These are phyloP conservation scores for Rostrohypoxylon terebratum DNA, from an alignment of 495 filamentous ascomycete species.

Conservation along the genomic window DNA sequence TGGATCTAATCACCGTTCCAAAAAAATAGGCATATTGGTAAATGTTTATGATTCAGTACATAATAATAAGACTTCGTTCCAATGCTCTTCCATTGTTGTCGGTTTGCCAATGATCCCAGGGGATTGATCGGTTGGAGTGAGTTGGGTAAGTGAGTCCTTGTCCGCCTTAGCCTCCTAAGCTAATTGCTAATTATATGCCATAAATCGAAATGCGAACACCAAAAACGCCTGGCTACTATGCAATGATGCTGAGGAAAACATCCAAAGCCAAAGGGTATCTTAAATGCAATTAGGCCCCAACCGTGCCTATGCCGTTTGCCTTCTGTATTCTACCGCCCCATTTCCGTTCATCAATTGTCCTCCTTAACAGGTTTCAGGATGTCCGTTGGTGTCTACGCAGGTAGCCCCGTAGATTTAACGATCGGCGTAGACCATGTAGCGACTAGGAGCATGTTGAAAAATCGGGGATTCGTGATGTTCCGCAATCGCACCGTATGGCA, in stretches of 20 bases:
- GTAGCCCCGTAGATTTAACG: constrained; percentile 22
- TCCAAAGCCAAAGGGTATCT: constrained; percentile 38
- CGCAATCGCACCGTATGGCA: constrained; percentile 31
- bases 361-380: neutral
- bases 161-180: constrained; percentile 14
- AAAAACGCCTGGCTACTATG: constrained; percentile 40
- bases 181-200: constrained; percentile 4
- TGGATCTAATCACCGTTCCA: neutral
- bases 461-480: constrained; percentile 24
- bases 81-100: neutral
- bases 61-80: neutral
- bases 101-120: neutral
- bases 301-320: constrained; percentile 12
- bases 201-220: constrained; percentile 24
- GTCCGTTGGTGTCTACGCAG: neutral
- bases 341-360: neutral
- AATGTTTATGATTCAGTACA: neutral
- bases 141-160: neutral
- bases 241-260: constrained; percentile 22
- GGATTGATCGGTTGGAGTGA: neutral
- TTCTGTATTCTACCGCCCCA: neutral
- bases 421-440: constrained; percentile 38
- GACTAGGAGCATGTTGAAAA: constrained; percentile 29
- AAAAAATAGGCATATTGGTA: neutral
- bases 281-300: constrained; percentile 23